Percentiles rank a stretch among this genome's conserved stretches.
phyloP scores from a whole-genome alignment of 352 stramenopile species.

The Globisporangium yorkense region DNA sequence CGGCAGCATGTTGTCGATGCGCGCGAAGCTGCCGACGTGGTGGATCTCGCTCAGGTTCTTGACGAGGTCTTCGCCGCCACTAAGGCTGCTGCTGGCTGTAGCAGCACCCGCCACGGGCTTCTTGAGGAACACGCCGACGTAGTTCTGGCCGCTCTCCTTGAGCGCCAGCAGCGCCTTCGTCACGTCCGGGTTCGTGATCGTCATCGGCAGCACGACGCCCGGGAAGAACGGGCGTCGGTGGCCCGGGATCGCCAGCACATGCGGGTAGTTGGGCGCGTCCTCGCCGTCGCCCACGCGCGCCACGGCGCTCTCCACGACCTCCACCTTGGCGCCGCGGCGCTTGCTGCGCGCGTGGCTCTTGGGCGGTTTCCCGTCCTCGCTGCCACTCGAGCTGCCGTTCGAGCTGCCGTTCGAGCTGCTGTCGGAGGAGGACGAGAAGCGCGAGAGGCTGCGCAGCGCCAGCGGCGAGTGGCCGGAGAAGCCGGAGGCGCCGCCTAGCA shows the following conservation, averaged over 20 bases:
- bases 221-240: constrained; percentile 80
- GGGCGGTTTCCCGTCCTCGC: neutral
- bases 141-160: constrained; percentile 82
- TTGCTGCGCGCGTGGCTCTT: constrained; percentile 3
- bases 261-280: constrained; percentile 56
- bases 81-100: constrained; percentile 16
- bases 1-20: constrained; percentile 90
- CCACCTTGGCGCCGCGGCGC: constrained; percentile 22
- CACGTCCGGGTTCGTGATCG: constrained; percentile 77
- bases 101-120: constrained; percentile 33
- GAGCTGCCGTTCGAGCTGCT: constrained; percentile 13
- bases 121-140: constrained; percentile 93
- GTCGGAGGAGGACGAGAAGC: constrained; percentile 19
- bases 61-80: constrained; percentile 83
- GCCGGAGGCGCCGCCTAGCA: neutral
- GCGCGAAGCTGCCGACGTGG: constrained; percentile 93
- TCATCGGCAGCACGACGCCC: constrained; percentile 79
- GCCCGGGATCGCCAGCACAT: constrained; percentile 74
- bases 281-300: constrained; percentile 60
- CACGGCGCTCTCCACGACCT: constrained; percentile 65
- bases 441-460: constrained; percentile 3
- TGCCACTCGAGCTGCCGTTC: neutral
- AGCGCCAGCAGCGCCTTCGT: constrained; percentile 88
- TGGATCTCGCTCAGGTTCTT: constrained; percentile 92
- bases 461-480: neutral